Base-by-base conservation (phyloP, 2,329 filamentous ascomycete genomes). In the Calonectria pauciramosa region DNA sequence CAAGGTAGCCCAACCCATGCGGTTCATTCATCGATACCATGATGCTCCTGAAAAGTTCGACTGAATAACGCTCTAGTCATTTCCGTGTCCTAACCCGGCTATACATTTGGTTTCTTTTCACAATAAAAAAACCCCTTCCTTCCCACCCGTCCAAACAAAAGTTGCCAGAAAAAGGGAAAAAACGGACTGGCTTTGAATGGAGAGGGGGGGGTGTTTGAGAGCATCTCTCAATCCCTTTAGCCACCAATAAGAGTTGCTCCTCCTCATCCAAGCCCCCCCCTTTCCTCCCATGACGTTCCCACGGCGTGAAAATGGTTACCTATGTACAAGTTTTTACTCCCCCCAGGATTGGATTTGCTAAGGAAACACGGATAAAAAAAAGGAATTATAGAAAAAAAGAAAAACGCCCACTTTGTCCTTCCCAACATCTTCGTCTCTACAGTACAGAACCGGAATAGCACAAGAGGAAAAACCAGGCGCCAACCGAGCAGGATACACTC, bases 81-180 rank as follows among this genome's bases (percentile, higher is more conserved):
- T 73, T 75, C 73, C 47, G 44, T 78, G 64, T 71, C 78, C 63
- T 78, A 70, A 56, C 68, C 77, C 65, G 76, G 72, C 73, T 75
- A 76, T 75, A 74, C 73, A 80, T 76, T 30, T 74, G 64, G 73
- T 71, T 68, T 65, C 59, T 59, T 28, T 52, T n/a, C 41, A 44
- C 41, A 44, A 44, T 9, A 44, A 23, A 30, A 56, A 71, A 65
- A 26, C 63, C 36, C 64, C 68, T 72, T 67, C 56, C 36, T 70
- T 70, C 75, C 44, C n/a, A 47, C 20, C 56, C 56, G 26, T 73
- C 75, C 73, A 52, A 70, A 41, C 69, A 73, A 75, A 74, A 71
- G 79, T 71, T 75, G 70, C 20, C 20, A 47, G 44, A 47, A 47
- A 47, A 47, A n/a, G 41, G 34, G 11, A 36, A 73, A 75, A 71